These are phyloP conservation scores for Pichia sp. DNA, from an alignment of 1,139 yeast species.

Conservation along the genomic window DNA sequence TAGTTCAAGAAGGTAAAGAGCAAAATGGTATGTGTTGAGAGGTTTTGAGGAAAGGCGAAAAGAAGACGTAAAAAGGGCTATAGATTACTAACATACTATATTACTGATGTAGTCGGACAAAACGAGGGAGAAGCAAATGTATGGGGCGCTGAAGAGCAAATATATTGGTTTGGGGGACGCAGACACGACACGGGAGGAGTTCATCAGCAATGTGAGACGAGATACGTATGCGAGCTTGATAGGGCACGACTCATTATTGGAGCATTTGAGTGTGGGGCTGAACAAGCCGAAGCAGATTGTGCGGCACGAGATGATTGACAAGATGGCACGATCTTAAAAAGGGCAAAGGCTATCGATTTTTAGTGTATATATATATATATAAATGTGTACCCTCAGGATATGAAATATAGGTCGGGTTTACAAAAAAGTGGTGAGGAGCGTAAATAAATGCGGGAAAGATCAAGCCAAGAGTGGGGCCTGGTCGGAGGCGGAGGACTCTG, in stretches of 20 bases:
- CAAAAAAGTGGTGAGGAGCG: not conserved
- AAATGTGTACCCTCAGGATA: too few species aligned
- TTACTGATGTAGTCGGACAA: not conserved
- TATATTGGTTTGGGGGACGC: constrained; percentile 71
- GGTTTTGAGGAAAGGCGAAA: not conserved
- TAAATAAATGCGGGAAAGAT: not conserved
- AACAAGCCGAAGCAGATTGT: constrained; percentile 50
- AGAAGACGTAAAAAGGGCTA: not conserved
- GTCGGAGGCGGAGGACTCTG: constrained; percentile 18
- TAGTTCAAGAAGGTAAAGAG: too few species aligned
- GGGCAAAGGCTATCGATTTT: not conserved
- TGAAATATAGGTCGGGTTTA: not conserved
- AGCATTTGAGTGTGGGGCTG: constrained; percentile 61
- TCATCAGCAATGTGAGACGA: constrained; percentile 58
- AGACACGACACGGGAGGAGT: constrained; percentile 58
- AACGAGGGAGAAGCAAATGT: constrained; percentile 54
- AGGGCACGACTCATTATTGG: constrained; percentile 63
- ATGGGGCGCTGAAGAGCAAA: constrained; percentile 55
- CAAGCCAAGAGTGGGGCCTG: constrained; percentile 31
- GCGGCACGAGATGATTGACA: constrained; percentile 52
- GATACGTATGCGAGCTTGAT: constrained; percentile 72
- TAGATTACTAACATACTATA: too few species aligned
- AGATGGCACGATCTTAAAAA: constrained; percentile 46
- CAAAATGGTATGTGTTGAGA: not conserved
- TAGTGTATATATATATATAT: too few species aligned